Evolutionary conservation across 2,329 filamentous ascomycete species (phyloP).

Genomic region (Phyllosticta citribraziliensis): DNA sequence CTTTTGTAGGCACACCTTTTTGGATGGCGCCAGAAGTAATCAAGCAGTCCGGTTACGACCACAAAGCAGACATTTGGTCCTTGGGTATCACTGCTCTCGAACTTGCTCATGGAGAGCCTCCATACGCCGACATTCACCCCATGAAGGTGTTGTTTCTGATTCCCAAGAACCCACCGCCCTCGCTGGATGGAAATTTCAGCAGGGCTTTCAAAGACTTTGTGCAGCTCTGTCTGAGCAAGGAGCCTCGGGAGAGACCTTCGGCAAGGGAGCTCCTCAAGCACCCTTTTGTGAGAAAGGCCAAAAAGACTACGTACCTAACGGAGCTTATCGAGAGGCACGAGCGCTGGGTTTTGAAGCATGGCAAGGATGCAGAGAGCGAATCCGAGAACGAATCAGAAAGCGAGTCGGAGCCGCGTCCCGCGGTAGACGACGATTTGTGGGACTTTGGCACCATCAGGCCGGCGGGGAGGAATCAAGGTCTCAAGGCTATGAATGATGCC

Average conservation of each 20-base stretch:
- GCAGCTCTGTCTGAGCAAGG: constrained; percentile 66
- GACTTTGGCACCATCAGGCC: constrained; percentile 94
- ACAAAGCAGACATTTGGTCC: constrained; percentile 97
- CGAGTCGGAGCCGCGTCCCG: constrained; percentile 28
- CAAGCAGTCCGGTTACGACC: constrained; percentile 94
- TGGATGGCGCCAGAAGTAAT: constrained; percentile 99
- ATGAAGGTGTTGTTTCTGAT: constrained; percentile 98
- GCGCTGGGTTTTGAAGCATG: constrained; percentile 70
- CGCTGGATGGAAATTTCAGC: constrained; percentile 46
- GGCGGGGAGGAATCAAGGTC: constrained; percentile 48
- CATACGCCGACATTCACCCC: constrained; percentile 91
- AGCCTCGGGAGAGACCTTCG: constrained; percentile 78
- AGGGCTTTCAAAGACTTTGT: constrained; percentile 42
- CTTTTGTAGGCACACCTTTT: constrained; percentile 94
- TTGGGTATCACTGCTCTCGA: constrained; percentile 90
- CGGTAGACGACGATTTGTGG: constrained; percentile 80
- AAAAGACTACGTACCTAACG: constrained; percentile 92
- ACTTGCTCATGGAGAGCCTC: constrained; percentile 82
- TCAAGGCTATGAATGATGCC: constrained; percentile 69
- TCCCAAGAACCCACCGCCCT: constrained; percentile 82
- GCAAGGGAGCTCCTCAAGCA: constrained; percentile 82
- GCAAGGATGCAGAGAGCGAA: constrained; percentile 49
- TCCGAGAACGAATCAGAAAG: constrained; percentile 31
- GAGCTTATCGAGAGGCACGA: constrained; percentile 88
- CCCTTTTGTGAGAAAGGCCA: constrained; percentile 81